Evolutionary conservation across 1,139 yeast genomes (phyloP).

Genomic region (Geotrichum macrosporum): DNA sequence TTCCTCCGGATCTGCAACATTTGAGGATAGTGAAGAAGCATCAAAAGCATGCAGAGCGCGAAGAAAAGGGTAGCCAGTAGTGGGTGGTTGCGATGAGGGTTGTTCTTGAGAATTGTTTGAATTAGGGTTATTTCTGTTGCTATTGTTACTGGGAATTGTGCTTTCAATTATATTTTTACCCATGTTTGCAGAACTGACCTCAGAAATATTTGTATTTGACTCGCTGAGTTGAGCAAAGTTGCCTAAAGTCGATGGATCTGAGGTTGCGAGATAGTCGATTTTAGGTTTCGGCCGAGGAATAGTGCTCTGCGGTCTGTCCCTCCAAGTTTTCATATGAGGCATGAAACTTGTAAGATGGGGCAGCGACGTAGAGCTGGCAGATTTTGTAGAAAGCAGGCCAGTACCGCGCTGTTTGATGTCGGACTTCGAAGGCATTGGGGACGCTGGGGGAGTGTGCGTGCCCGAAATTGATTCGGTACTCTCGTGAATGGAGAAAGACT

Average conservation of each 20-base stretch:
- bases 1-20: conserved; percentile 31
- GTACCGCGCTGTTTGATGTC: not conserved
- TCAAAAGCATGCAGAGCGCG: conserved; percentile 80
- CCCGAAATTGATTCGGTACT: not conserved
- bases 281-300: conserved; percentile 3
- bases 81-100: conserved; percentile 1
- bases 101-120: conserved; percentile 3
- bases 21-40: conserved; percentile 54
- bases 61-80: conserved; percentile 33
- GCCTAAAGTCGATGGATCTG: not conserved
- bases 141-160: not conserved
- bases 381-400: not conserved
- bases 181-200: not conserved
- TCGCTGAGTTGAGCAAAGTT: not conserved
- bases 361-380: conserved; percentile 5
- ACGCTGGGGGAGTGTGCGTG: conserved; percentile 7
- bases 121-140: not conserved
- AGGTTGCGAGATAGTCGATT: not conserved
- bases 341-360: not conserved
- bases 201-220: not conserved
- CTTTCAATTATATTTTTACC: not conserved
- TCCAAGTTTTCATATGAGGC: not conserved
- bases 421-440: conserved; percentile 2
- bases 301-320: not conserved
- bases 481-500: conserved; percentile 15